Evolutionary conservation across 371 early-diverging fungal species (phyloP), one percentile per base, ranked within the genome.

Genomic region (Apophysomyces variabilis): DNA sequence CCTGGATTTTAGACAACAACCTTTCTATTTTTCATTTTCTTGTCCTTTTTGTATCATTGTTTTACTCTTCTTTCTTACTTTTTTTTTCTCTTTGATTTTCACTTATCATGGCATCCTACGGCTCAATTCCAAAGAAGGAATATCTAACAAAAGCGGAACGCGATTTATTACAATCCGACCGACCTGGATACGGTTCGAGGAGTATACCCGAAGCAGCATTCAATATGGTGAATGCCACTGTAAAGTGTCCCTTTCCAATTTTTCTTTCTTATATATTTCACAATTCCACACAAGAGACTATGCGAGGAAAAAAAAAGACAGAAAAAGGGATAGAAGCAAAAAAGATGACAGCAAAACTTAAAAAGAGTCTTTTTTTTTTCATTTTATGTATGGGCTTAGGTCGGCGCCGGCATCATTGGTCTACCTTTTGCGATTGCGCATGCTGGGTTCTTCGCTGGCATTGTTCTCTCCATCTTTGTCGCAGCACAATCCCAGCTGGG

Each of bases 361-460:
- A 26, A 26, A 26, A 26, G 3, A 26, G 3, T 26, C 32, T 26
- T 26, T 0, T 26, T 26, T 26, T 26, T 26, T 26, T 26, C 1
- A 47, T 7, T 18, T 18, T 47, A 11, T 47, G n/a, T 18, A 7
- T n/a, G 13, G n/a, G 7, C 21, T 50, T 50, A 50, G 54, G 54
- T 84, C 16, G 84, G 84, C 7, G 78, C 84, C 12, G 84, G 84
- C 38, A 77, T 84, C 54, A 70, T 84, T 56, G 84, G 82, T 0
- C 60, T 84, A n/a, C 69, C 80, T 5, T 79, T 77, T 66, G 80
- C 83, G 7, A 68, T 80, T 41, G 69, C 72, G 45, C 71, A 80
- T 18, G 75, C 81, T 43, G 85, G 85, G 4, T 78, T 84, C 62
- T 64, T 83, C n/a, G 61, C 73, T 8, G 85, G 85, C 32, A 56